Conservation (phyloP, 768 basidiomycete species). For the Mycena alexandri region DNA sequence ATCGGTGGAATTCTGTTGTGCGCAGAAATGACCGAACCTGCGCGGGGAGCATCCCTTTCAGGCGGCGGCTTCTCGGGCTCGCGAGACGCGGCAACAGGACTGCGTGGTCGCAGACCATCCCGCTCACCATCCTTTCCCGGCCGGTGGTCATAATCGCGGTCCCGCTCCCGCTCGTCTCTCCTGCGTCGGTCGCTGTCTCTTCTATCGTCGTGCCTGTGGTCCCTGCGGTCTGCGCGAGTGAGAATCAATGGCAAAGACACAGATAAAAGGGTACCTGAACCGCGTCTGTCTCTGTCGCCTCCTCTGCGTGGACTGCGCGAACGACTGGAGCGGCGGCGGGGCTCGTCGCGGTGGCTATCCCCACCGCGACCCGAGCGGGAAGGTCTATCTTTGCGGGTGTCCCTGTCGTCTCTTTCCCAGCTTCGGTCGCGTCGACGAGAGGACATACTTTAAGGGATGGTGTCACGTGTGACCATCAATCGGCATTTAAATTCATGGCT, state of each 20-base stretch:
- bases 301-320: slow-evolving; percentile 63
- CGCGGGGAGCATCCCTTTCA: slow-evolving; percentile 35
- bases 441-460: slow-evolving; percentile 56
- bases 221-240: slow-evolving; percentile 46
- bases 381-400: slow-evolving; percentile 54
- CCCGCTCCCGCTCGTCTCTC: slow-evolving; percentile 48
- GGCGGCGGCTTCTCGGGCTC: slow-evolving; percentile 41
- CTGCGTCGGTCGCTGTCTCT: slow-evolving; percentile 55
- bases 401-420: slow-evolving; percentile 66
- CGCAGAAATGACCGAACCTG: slow-evolving; percentile 28
- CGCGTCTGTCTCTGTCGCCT: slow-evolving; percentile 56
- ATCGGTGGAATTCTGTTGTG: slow-evolving; percentile 23
- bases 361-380: slow-evolving; percentile 54
- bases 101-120: slow-evolving; percentile 43
- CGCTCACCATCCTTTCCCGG: slow-evolving; percentile 52
- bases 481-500: slow-evolving; percentile 6
- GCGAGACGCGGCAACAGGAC: slow-evolving; percentile 38
- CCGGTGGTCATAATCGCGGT: slow-evolving; percentile 52
- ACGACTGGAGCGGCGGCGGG: slow-evolving; percentile 61
- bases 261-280: slow-evolving; percentile 38
- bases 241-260: neutral
- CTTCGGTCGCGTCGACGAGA: slow-evolving; percentile 74
- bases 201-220: slow-evolving; percentile 41
- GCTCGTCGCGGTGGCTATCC: slow-evolving; percentile 55
- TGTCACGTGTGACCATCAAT: slow-evolving; percentile 22